A percentile compares a stretch with the other conserved stretches of the same genome.
Evolutionary conservation across 352 stramenopile species (phyloP).

Genomic region (Globisporangium megalacanthum): DNA sequence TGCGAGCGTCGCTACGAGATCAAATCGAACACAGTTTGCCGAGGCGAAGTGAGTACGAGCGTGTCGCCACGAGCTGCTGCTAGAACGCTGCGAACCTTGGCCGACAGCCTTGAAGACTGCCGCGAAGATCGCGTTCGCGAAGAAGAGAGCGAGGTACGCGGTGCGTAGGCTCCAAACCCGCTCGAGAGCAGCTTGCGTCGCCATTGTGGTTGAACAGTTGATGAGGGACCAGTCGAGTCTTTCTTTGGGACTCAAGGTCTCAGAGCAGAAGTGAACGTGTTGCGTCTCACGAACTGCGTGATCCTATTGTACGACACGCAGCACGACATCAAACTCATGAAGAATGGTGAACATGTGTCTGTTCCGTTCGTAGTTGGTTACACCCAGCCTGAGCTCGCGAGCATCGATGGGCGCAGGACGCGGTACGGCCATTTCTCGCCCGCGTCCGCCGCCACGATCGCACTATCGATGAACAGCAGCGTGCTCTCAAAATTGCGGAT

Average conservation of each 20-base stretch:
- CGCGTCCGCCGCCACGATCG: slow-evolving; percentile 21
- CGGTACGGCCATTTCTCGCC: slow-evolving; percentile 23
- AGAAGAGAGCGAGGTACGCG: slow-evolving; percentile 63
- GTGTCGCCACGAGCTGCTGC: neutral
- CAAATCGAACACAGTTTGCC: too few species aligned
- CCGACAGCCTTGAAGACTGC: slow-evolving; percentile 58
- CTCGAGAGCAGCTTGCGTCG: neutral
- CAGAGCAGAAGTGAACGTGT: too few species aligned
- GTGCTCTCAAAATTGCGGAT: slow-evolving; percentile 19
- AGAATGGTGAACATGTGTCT: too few species aligned
- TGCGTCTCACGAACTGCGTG: too few species aligned
- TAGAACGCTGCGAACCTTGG: slow-evolving; percentile 23
- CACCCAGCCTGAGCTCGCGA: slow-evolving; percentile 33
- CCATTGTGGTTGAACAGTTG: too few species aligned
- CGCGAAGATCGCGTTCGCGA: slow-evolving; percentile 67
- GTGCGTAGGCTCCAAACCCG: slow-evolving; percentile 10
- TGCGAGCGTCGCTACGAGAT: slow-evolving; percentile 18
- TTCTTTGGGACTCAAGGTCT: too few species aligned
- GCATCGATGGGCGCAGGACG: slow-evolving; percentile 22
- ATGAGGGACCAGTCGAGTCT: too few species aligned
- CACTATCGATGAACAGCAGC: slow-evolving; percentile 22
- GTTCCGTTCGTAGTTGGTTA: slow-evolving; percentile 3
- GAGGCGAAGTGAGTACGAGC: neutral
- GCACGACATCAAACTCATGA: too few species aligned
- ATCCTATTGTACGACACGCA: too few species aligned